Evolutionary conservation across 1,284 basidiomycete species (phyloP).

Genomic region (Gomphus bonarii): DNA sequence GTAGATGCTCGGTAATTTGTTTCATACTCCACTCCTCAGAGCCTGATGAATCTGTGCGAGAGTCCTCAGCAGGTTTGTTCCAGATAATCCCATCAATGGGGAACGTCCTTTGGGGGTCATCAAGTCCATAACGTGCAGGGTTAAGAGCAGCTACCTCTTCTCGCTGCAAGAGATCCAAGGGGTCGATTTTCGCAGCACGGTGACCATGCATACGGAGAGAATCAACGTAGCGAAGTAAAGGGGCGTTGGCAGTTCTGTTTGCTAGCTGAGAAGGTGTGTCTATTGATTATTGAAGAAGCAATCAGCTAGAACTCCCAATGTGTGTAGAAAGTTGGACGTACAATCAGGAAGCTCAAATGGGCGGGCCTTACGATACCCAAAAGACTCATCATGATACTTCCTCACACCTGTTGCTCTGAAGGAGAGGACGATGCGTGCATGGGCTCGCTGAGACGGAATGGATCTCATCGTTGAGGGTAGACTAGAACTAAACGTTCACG

Average conservation of each 20-base stretch:
- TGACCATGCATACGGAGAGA: slow-evolving; percentile 73
- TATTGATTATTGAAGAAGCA: slow-evolving; percentile 20
- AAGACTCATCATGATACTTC: slow-evolving; percentile 72
- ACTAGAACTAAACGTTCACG: too few species aligned
- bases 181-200: slow-evolving; percentile 76
- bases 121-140: slow-evolving; percentile 67
- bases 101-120: slow-evolving; percentile 41
- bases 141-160: slow-evolving; percentile 78
- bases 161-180: slow-evolving; percentile 74
- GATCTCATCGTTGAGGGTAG: not conserved
- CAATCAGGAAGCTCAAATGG: slow-evolving; percentile 67
- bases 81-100: slow-evolving; percentile 76
- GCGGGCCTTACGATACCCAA: slow-evolving; percentile 63
- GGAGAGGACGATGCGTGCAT: not conserved
- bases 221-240: slow-evolving; percentile 80
- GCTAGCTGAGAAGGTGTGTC: slow-evolving; percentile 66
- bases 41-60: slow-evolving; percentile 27
- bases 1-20: slow-evolving; percentile 61
- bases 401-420: slow-evolving; percentile 3
- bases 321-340: slow-evolving; percentile 29
- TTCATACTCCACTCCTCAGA: slow-evolving; percentile 59
- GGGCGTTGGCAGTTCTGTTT: slow-evolving; percentile 68
- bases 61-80: slow-evolving; percentile 40
- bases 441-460: not conserved
- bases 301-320: not conserved